Percentiles rank a stretch among this genome's conserved stretches.
phyloP scores from a whole-genome alignment of 768 basidiomycete genomes.

The Lepiota subincarnata region DNA sequence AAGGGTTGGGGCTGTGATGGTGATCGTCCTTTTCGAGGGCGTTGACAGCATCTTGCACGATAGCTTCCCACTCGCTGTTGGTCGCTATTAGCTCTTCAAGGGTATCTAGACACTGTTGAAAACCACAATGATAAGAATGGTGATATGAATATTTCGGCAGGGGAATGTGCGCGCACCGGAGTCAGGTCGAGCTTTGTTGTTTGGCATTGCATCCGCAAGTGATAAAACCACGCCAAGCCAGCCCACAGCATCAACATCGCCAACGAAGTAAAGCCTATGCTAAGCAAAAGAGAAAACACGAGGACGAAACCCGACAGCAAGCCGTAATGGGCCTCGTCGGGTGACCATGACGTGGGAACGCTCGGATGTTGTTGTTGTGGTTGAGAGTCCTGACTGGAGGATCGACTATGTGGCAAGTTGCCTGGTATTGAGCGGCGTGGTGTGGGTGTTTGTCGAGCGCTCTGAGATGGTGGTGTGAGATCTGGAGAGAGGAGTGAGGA shows the following conservation, averaged over 20 bases:
- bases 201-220: constrained; percentile 20
- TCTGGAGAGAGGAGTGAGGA: constrained; percentile 68
- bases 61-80: constrained; percentile 69
- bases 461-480: constrained; percentile 39
- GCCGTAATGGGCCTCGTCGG: constrained; percentile 35
- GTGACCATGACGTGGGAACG: constrained; percentile 18
- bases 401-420: constrained; percentile 42
- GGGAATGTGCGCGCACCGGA: constrained; percentile 41
- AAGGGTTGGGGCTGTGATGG: constrained; percentile 27
- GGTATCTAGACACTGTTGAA: constrained; percentile 57
- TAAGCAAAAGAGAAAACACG: constrained; percentile 35
- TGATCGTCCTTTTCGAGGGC: constrained; percentile 65
- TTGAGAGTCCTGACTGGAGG: constrained; percentile 31
- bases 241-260: constrained; percentile 30
- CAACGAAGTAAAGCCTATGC: constrained; percentile 39
- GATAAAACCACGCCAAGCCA: constrained; percentile 1
- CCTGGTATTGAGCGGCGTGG: constrained; percentile 42
- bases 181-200: constrained; percentile 47
- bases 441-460: constrained; percentile 28
- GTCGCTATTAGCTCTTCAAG: constrained; percentile 65
- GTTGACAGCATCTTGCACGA: constrained; percentile 63
- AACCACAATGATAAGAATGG: constrained; percentile 12
- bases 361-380: constrained; percentile 17
- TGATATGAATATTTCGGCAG: background rate
- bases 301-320: constrained; percentile 36